phyloP scores from a whole-genome alignment of 139 green algal species.

The Dunaliella primolecta region DNA sequence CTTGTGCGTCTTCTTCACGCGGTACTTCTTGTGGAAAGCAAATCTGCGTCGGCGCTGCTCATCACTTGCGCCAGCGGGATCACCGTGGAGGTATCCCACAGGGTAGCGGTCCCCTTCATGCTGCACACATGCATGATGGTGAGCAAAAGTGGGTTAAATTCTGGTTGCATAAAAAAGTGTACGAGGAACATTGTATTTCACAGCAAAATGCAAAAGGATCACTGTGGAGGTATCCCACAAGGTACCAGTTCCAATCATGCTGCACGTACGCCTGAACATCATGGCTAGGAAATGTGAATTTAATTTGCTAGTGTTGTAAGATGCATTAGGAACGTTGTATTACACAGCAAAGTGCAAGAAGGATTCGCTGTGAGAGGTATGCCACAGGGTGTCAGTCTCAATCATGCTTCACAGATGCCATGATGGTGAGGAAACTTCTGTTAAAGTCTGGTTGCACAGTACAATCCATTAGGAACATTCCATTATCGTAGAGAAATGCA shows the following conservation, averaged over 20 bases:
- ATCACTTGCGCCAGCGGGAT: slow-evolving; percentile 23
- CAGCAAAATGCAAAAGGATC: slow-evolving; percentile 16
- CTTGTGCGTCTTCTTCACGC: slow-evolving; percentile 31
- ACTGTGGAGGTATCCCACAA: slow-evolving; percentile 9
- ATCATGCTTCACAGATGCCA: too few relatives aligned
- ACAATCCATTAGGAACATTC: too few relatives aligned
- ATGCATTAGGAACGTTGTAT: background rate
- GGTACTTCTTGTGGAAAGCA: slow-evolving; percentile 38
- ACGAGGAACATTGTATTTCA: background rate
- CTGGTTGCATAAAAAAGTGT: background rate
- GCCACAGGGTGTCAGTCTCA: slow-evolving; percentile 36
- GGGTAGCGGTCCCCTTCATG: slow-evolving; percentile 29
- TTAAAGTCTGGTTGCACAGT: too few relatives aligned
- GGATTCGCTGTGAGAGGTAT: slow-evolving; percentile 7
- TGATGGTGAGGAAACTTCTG: too few relatives aligned
- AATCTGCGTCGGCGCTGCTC: slow-evolving; percentile 23
- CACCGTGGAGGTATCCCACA: slow-evolving; percentile 11
- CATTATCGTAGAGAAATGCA: too few relatives aligned
- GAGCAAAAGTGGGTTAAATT: background rate
- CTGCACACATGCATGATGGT: too few relatives aligned
- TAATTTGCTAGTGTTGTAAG: background rate
- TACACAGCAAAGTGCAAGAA: background rate
- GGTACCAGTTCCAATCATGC: slow-evolving; percentile 30
- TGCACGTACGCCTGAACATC: slow-evolving; percentile 20
- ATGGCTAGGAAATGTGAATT: background rate